Percentiles rank a stretch among this genome's conserved stretches.
phyloP scores from a whole-genome alignment of 202 grass and related monocot species.

The Digitaria exilis region DNA sequence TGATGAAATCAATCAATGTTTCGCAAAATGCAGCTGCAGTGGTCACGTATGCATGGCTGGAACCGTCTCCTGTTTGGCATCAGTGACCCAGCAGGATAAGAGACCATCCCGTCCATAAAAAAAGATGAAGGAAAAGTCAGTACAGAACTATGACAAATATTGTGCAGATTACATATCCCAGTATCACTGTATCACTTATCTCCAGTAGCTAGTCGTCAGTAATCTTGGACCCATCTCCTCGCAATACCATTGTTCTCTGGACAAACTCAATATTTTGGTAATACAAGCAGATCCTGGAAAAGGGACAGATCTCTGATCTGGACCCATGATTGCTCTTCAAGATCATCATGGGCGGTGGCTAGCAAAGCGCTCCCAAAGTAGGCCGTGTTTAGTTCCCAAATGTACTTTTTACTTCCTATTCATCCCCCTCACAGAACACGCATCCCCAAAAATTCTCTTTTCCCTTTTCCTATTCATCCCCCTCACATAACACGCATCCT shows the following conservation, averaged over 20 bases:
- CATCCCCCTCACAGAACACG: no score
- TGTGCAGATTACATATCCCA: background rate
- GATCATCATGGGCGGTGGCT: conserved; percentile 32
- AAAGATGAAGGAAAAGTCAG: background rate
- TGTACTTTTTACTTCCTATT: no score
- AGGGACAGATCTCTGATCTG: conserved; percentile 25
- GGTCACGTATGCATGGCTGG: conserved; percentile 17
- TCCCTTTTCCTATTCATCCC: no score
- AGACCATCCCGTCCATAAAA: conserved; percentile 3
- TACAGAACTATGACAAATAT: background rate
- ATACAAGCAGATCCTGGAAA: conserved; percentile 12
- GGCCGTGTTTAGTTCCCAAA: no score
- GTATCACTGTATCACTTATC: background rate
- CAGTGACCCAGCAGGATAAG: background rate
- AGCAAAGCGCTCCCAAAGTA: conserved; percentile 36
- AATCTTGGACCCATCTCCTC: background rate
- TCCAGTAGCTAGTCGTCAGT: background rate
- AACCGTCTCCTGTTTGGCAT: background rate
- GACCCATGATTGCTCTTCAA: conserved; percentile 38
- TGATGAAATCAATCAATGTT: conserved; percentile 22
- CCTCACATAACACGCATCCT: no score
- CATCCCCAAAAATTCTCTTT: no score
- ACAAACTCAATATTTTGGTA: background rate
- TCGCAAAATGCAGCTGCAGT: conserved; percentile 4
- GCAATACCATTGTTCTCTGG: background rate